Base-by-base conservation (phyloP, 768 basidiomycete genomes). In the Amanita subjunquillea region DNA sequence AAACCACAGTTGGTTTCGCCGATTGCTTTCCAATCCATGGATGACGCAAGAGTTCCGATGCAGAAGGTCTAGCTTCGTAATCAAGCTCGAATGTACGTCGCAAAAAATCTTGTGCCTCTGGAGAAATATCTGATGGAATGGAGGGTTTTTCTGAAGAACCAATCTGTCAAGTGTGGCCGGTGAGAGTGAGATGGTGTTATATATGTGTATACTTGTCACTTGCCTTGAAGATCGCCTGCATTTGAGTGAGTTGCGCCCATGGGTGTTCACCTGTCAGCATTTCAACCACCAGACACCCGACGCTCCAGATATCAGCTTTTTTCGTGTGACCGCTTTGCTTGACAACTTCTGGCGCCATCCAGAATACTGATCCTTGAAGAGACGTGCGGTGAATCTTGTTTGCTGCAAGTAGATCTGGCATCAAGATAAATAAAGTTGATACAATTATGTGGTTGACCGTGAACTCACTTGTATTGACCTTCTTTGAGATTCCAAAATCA, bases 261-360 rank as follows among this genome's bases (percentile, higher is more conserved):
- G 93, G 93, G 64, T 94, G 93, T 62, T 92, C 87, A 2, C 93
- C 92, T 0, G 94, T 97, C 51, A 96, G 72, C 93, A 97, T 97
- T 67, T 97, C 93, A 10, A 97, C 91, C 23, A 96, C 85, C 44
- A 97, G 69, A 65, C 93, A 95, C 1, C 93, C 93, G 1, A 97
- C 85, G 64, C 89, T 91, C 94, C 94, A 97, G 51, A 96, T 94
- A 65, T 96, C 94, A 5, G 93, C 92, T 62, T 94, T 94, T 55
- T 75, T 77, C 8, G 92, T 94, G 63, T 96, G 91, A 0, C 83
- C 80, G 23, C 85, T 92, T 70, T 99, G 96, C 63, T 94, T 94
- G 54, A 98, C 96, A 17, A 97, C 92, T 67, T 97, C 95, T 0
- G 95, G 95, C 0, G 95, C 95, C 95, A 98, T 97, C 95, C 95